Evolutionary conservation across 768 basidiomycete genomes (phyloP).

Genomic region (Tulasnella sp.): DNA sequence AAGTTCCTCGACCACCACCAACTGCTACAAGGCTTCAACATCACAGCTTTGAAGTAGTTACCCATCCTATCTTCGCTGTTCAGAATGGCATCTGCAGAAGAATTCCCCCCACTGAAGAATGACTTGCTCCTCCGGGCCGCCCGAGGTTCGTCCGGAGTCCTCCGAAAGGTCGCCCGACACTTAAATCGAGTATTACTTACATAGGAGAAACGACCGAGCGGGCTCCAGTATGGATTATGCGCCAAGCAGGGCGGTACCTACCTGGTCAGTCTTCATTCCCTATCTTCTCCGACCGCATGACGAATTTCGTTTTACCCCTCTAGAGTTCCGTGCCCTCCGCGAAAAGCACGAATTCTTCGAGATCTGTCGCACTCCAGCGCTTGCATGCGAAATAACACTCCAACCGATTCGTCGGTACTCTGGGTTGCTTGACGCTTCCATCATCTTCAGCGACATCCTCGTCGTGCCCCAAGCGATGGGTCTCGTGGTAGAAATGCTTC

Average conservation of each 20-base stretch:
- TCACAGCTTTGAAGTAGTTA: not conserved
- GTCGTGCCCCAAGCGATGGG: conserved; percentile 95
- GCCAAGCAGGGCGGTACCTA: conserved; percentile 91
- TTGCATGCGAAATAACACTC: conserved; percentile 82
- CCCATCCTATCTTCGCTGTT: not conserved
- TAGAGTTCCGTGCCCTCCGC: conserved; percentile 86
- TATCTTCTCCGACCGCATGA: not conserved
- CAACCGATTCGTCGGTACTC: conserved; percentile 88
- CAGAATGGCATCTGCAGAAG: conserved; percentile 14
- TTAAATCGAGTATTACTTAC: not conserved
- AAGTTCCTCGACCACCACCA: not conserved
- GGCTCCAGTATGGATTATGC: conserved; percentile 98
- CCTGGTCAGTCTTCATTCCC: conserved; percentile 58
- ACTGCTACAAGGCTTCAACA: not conserved
- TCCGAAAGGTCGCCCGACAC: not conserved
- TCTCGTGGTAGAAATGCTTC: conserved; percentile 90
- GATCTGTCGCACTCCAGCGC: conserved; percentile 82
- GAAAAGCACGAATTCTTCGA: conserved; percentile 89
- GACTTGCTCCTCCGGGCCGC: conserved; percentile 87
- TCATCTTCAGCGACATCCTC: conserved; percentile 98
- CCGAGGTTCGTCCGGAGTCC: conserved; percentile 40
- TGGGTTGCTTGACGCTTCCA: conserved; percentile 85
- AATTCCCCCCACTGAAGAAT: conserved; percentile 72
- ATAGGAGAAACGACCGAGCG: conserved; percentile 77
- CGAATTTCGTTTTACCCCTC: not conserved